Conservation (phyloP, 139 green algal species). For the Chlorella sp. region DNA sequence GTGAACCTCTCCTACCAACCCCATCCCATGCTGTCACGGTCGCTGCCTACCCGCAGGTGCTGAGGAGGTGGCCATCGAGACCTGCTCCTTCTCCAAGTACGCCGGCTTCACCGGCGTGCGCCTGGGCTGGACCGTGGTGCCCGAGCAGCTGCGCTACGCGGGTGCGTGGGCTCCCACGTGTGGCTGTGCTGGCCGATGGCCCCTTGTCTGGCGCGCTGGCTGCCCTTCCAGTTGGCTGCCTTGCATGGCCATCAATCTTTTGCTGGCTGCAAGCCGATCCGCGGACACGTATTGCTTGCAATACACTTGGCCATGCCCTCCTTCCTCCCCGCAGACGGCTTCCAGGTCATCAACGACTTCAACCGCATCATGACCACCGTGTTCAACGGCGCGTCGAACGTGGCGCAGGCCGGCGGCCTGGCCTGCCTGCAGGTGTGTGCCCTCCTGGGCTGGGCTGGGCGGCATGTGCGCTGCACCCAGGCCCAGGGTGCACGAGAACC, state of each 20-base stretch:
- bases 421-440: slow-evolving; percentile 74
- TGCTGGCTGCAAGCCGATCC: too few relatives aligned
- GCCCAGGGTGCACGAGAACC: too few relatives aligned
- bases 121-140: slow-evolving; percentile 98
- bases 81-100: slow-evolving; percentile 97
- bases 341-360: slow-evolving; percentile 88
- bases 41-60: slow-evolving; percentile 62
- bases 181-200: too few relatives aligned
- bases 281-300: too few relatives aligned
- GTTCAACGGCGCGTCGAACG: slow-evolving; percentile 98
- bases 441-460: too few relatives aligned
- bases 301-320: too few relatives aligned
- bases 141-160: slow-evolving; percentile 77
- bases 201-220: too few relatives aligned
- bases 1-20: too few relatives aligned
- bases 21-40: too few relatives aligned
- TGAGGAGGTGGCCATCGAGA: slow-evolving; percentile 93
- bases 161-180: too few relatives aligned
- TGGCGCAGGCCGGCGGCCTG: slow-evolving; percentile 94
- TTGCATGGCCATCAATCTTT: background rate
- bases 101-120: slow-evolving; percentile 98
- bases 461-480: too few relatives aligned
- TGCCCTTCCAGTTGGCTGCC: too few relatives aligned
- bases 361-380: slow-evolving; percentile 97
- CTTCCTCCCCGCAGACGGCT: slow-evolving; percentile 82